Base-by-base conservation (phyloP, 345 rosid genomes). In the Nasturtium officinale region DNA sequence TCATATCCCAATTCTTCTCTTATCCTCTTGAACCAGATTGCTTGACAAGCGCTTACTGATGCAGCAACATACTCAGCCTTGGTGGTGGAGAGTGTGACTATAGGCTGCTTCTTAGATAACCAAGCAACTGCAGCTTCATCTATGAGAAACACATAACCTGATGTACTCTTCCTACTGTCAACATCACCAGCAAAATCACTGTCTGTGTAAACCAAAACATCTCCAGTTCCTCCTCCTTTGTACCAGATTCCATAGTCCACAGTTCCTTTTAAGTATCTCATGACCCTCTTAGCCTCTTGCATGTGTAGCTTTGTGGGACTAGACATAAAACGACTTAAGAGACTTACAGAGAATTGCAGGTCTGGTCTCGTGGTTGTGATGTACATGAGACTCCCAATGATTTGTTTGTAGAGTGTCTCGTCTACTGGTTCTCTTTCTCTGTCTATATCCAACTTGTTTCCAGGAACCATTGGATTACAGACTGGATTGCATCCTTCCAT, bases 171-270 rank as follows among this genome's bases (percentile, higher is more conserved):
- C 0, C 7, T 42, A 0, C 17, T 1, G 2, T 23, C 25, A 23
- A 23, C 25, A 23, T 23, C 46, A 13, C 46, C 7, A 5, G 46
- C 46, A 15, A 42, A 42, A 2, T 42, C 46, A 15, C 7, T 42
- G 2, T 42, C 7, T 0, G 17, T 43, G 0, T 43, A 43, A 0
- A 15, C 18, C 3, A 43, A 5, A 0, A 15, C 0, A 1, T 43
- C 18, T 1, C 47, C 17, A 0, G 0, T 6, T 43, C 47, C 3
- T 15, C 47, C 7, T 43, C 18, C 2, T 1, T 43, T 2, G 5
- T 43, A 43, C 47, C 47, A 43, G 0, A 43, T 43, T 0, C 18
- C 47, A 13, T 5, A 43, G 0, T 43, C 47, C 8, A 5, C 5
- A 0, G 47, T 43, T 0, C 47, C 1, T n/a, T 6, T 43, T 0